Conservation (phyloP, 768 basidiomycete genomes). For the Boletus rubescentipes region DNA sequence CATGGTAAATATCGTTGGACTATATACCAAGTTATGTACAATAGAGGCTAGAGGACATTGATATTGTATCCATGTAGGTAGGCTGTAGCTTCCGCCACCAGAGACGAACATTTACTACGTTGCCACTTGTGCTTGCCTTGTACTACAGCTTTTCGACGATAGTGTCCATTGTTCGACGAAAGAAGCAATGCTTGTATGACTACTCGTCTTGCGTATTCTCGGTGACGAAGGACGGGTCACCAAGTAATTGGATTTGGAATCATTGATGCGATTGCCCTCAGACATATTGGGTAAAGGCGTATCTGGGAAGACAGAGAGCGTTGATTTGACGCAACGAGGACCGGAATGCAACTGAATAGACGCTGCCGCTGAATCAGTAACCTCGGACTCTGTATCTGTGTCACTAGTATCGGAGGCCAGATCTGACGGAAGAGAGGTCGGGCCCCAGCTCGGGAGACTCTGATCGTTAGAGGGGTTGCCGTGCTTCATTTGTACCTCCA, state of each 20-base stretch:
- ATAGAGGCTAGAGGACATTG: background rate
- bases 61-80: slow-evolving; percentile 7
- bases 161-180: slow-evolving; percentile 60
- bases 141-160: slow-evolving; percentile 57
- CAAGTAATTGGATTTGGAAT: slow-evolving; percentile 23
- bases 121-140: slow-evolving; percentile 37
- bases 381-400: slow-evolving; percentile 2
- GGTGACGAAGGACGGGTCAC: slow-evolving; percentile 45
- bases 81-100: background rate
- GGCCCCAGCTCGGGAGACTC: slow-evolving; percentile 56
- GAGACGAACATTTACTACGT: background rate
- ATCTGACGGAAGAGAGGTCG: slow-evolving; percentile 2
- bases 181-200: slow-evolving; percentile 57
- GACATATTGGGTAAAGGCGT: slow-evolving; percentile 11
- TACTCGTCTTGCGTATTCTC: slow-evolving; percentile 45
- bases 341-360: slow-evolving; percentile 15
- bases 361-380: slow-evolving; percentile 3
- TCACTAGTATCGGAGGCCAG: slow-evolving; percentile 1
- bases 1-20: slow-evolving; percentile 10
- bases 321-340: slow-evolving; percentile 32
- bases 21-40: slow-evolving; percentile 17
- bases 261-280: slow-evolving; percentile 2
- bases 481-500: slow-evolving; percentile 37
- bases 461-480: slow-evolving; percentile 31
- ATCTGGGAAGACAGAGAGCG: slow-evolving; percentile 28